Evolutionary conservation across 495 filamentous ascomycete genomes (phyloP).

Genomic region (Echria macrotheca): DNA sequence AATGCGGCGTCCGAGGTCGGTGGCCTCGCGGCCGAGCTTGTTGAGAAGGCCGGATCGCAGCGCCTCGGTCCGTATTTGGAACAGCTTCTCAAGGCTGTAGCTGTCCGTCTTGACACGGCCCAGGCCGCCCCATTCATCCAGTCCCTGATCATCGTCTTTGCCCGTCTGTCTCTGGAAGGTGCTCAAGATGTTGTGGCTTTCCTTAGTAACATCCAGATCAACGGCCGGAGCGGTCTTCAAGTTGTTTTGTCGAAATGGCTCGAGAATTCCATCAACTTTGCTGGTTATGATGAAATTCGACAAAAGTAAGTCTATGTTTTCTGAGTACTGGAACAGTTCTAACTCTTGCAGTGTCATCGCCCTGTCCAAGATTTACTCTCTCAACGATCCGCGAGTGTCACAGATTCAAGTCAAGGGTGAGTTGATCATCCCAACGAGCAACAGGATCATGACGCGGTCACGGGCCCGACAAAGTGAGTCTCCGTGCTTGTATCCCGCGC

Average conservation of each 20-base stretch:
- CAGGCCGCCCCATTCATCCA: slow-evolving; percentile 77
- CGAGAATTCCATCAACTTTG: slow-evolving; percentile 92
- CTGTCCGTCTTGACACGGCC: slow-evolving; percentile 75
- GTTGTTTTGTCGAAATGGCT: slow-evolving; percentile 93
- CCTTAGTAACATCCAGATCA: slow-evolving; percentile 73
- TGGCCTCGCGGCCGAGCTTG: slow-evolving; percentile 86
- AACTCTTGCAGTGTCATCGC: slow-evolving; percentile 67
- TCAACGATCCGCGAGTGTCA: slow-evolving; percentile 75
- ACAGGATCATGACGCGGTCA: slow-evolving; percentile 89
- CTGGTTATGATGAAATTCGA: slow-evolving; percentile 92
- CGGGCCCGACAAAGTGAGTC: slow-evolving; percentile 65
- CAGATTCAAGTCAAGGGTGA: slow-evolving; percentile 87
- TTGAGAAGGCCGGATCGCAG: slow-evolving; percentile 88
- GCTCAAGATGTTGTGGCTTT: slow-evolving; percentile 90
- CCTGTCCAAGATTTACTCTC: slow-evolving; percentile 77
- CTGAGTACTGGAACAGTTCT: slow-evolving; percentile 16
- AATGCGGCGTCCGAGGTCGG: slow-evolving; percentile 93
- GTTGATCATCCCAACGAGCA: slow-evolving; percentile 71
- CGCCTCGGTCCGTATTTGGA: slow-evolving; percentile 82
- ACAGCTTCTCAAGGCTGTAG: slow-evolving; percentile 86
- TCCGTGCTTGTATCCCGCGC: neutral
- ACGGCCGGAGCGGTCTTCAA: slow-evolving; percentile 67
- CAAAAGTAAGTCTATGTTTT: slow-evolving; percentile 64
- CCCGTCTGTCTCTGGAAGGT: slow-evolving; percentile 74
- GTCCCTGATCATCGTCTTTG: slow-evolving; percentile 91